Evolutionary conservation across 805 yeast genomes (phyloP).

Genomic region (Komagataella phaffii): DNA sequence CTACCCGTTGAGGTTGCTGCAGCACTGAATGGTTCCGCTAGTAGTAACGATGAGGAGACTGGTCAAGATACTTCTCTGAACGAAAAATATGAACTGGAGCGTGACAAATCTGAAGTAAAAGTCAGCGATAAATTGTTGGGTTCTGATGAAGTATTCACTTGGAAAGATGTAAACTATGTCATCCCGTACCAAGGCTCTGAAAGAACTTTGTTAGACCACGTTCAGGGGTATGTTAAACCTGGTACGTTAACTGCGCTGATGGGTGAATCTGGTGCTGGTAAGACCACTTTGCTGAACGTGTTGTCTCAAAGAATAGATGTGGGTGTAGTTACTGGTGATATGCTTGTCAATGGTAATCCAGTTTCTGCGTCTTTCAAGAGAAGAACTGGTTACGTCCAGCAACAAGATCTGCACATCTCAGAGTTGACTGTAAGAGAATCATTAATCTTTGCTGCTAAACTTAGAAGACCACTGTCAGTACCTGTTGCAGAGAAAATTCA

Average conservation of each 20-base stretch:
- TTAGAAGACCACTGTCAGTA: constrained; percentile 23
- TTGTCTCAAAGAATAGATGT: constrained; percentile 29
- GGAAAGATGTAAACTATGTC: constrained; percentile 13
- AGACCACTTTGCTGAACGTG: constrained; percentile 33
- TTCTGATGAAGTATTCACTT: constrained; percentile 6
- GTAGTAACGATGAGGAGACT: not conserved
- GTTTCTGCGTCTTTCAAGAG: constrained; percentile 26
- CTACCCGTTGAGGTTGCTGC: constrained; percentile 8
- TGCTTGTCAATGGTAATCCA: constrained; percentile 31
- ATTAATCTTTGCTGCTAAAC: constrained; percentile 25
- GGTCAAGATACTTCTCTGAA: not conserved
- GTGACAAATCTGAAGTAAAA: not conserved
- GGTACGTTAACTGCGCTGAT: constrained; percentile 29
- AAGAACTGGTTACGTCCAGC: constrained; percentile 38
- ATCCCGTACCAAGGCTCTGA: constrained; percentile 11
- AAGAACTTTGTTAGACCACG: constrained; percentile 12
- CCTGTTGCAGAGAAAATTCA: constrained; percentile 23
- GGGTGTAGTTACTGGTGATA: constrained; percentile 35
- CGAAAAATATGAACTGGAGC: not conserved
- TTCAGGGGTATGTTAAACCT: constrained; percentile 18
- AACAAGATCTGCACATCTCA: constrained; percentile 33
- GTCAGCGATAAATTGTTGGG: constrained; percentile 1
- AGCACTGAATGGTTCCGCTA: not conserved
- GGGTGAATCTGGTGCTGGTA: constrained; percentile 39
- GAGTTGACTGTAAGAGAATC: constrained; percentile 35